Evolutionary conservation across 305 asterid species (phyloP).

Genomic region (Solanum hybrid): DNA sequence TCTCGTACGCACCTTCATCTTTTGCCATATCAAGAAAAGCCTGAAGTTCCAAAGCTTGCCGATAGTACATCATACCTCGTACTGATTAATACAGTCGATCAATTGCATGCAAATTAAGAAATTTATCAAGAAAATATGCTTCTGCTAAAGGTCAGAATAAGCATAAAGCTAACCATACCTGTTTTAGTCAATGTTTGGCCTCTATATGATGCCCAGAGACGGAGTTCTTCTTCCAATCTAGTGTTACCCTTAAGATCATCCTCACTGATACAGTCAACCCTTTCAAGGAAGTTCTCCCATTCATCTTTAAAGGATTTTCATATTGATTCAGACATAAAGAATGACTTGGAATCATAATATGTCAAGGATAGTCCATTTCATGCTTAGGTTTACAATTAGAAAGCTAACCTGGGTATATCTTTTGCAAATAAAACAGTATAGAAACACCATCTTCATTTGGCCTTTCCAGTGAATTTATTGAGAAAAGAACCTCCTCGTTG

Average conservation of each 20-base stretch:
- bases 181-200: slow-evolving; percentile 99
- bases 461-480: slow-evolving; percentile 58
- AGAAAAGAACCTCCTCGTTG: slow-evolving; percentile 85
- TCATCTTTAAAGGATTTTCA: slow-evolving; percentile 50
- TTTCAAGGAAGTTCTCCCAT: slow-evolving; percentile 89
- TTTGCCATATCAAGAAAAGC: slow-evolving; percentile 98
- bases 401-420: slow-evolving; percentile 79
- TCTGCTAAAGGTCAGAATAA: slow-evolving; percentile 1
- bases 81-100: slow-evolving; percentile 31
- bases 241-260: slow-evolving; percentile 63
- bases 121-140: not conserved
- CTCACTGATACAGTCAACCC: slow-evolving; percentile 59
- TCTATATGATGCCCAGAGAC: slow-evolving; percentile 96
- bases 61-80: slow-evolving; percentile 99
- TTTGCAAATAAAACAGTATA: slow-evolving; percentile 82
- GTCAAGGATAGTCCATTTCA: slow-evolving; percentile 6
- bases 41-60: slow-evolving; percentile 98
- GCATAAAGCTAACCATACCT: slow-evolving; percentile 32
- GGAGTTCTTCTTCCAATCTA: slow-evolving; percentile 72
- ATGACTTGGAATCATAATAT: slow-evolving; percentile 9
- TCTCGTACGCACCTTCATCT: slow-evolving; percentile 62
- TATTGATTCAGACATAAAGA: slow-evolving; percentile 6
- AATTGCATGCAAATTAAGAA: slow-evolving; percentile 13
- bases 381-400: not conserved
- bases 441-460: slow-evolving; percentile 99